Evolutionary conservation across 768 basidiomycete species (phyloP), one percentile per base, ranked within the genome.

Genomic region (Phlebiopsis gigantea): DNA sequence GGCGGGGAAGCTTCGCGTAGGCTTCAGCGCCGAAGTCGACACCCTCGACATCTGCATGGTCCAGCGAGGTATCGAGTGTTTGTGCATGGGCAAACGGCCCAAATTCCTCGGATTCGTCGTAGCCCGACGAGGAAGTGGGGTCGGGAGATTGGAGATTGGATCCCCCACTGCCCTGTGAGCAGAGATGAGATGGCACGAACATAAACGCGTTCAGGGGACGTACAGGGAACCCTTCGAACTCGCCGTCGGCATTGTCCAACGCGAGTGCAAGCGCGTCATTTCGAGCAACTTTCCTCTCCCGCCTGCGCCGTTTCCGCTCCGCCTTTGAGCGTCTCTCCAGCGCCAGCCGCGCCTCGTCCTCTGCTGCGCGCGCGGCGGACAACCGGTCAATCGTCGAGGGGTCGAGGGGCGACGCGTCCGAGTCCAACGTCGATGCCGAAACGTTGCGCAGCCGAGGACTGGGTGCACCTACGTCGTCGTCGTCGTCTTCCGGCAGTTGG

Each of bases 171-270:
- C 67, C 67, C 67, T 68, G 61, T 25, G 21, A 28, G 17, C 26
- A 6, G 25, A 7, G 4, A 26, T 42, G 29, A 34, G 45, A 56
- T 39, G 34, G 34, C 8, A 39, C 24, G 39, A 24, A 31, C 22
- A 24, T 10, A 34, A 17, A 30, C n/a, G 49, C 25, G 21, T 30
- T n/a, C 7, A 22, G 26, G 15, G 19, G 24, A 59, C 81, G 78
- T 6, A 84, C 86, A 59, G 79, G 85, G 69, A 87, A 87, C 0
- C 84, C 85, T 63, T 88, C 85, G 57, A 89, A 87, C 12, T 75
- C 73, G 4, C 71, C 76, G 5, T 69, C 67, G 4, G 42, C 63
- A 14, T 68, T 65, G 15, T 64, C 69, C 26, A 72, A 63, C 39
- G 71, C 74, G 1, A 77, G 64, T 4, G 75, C 66, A 60, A 73